These are phyloP conservation scores for Iris macrosiphon DNA, from an alignment of 106 monocot species.

Conservation along the genomic window DNA sequence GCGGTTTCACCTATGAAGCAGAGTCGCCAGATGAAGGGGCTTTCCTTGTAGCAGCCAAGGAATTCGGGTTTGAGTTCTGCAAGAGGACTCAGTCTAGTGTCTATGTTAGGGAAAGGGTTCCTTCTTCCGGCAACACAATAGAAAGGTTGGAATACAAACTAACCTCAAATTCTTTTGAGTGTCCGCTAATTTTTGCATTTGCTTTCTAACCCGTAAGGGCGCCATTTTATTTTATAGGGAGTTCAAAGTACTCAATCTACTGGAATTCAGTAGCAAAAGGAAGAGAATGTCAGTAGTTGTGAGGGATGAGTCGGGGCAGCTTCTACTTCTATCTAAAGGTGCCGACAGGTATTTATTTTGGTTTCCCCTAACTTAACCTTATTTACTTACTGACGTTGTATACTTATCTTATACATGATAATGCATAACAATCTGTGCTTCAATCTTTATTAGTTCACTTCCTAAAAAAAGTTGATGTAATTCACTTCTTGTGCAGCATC, in stretches of 20 bases:
- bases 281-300: constrained; percentile 90
- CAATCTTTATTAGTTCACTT: background rate
- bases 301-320: constrained; percentile 57
- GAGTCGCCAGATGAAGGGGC: constrained; percentile 96
- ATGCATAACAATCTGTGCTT: background rate
- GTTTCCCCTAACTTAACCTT: background rate
- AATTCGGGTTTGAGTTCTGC: constrained; percentile 96
- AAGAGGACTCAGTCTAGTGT: constrained; percentile 89
- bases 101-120: constrained; percentile 55
- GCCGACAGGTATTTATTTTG: constrained; percentile 64
- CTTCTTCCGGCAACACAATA: constrained; percentile 22
- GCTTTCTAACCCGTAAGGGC: background rate
- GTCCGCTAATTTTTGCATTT: background rate
- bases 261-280: constrained; percentile 91
- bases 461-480: background rate
- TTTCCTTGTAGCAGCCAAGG: constrained; percentile 94
- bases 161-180: background rate
- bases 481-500: constrained; percentile 26
- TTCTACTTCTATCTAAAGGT: constrained; percentile 87
- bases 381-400: background rate
- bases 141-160: constrained; percentile 52
- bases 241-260: constrained; percentile 79
- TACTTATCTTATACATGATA: background rate
- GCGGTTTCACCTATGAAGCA: constrained; percentile 79
- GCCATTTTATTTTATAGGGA: constrained; percentile 31